These are phyloP conservation scores for Arthrinium puccinioides DNA, from an alignment of 2,329 filamentous ascomycete genomes.

Conservation along the genomic window DNA sequence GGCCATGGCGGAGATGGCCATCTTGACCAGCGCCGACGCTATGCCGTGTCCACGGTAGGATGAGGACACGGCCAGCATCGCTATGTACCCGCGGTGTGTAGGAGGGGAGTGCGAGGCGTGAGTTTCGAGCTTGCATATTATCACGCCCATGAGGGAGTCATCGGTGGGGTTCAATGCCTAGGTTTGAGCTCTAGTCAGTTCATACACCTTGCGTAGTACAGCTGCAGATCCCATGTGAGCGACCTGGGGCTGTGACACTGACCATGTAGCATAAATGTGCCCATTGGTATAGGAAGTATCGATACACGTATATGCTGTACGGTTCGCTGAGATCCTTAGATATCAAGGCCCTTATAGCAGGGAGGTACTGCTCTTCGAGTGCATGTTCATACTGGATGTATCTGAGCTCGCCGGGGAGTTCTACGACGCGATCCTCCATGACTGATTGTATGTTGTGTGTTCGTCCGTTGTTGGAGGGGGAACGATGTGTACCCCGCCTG, in stretches of 20 bases:
- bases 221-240: background rate
- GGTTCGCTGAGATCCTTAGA: slow-evolving; percentile 95
- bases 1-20: slow-evolving; percentile 87
- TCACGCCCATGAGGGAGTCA: slow-evolving; percentile 71
- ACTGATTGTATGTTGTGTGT: background rate
- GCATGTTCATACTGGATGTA: slow-evolving; percentile 58
- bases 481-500: too few species aligned
- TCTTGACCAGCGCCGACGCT: slow-evolving; percentile 79
- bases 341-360: slow-evolving; percentile 85
- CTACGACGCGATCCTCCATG: slow-evolving; percentile 10
- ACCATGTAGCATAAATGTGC: slow-evolving; percentile 96
- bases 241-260: slow-evolving; percentile 12
- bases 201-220: background rate
- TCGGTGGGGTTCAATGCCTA: slow-evolving; percentile 56
- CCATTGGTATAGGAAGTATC: slow-evolving; percentile 98
- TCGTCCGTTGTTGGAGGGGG: too few species aligned
- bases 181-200: too few species aligned
- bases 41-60: slow-evolving; percentile 78
- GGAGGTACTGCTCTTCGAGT: slow-evolving; percentile 60
- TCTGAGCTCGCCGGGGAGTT: slow-evolving; percentile 39
- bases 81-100: slow-evolving; percentile 84
- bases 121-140: slow-evolving; percentile 89
- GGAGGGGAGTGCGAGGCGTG: slow-evolving; percentile 74
- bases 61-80: slow-evolving; percentile 90
- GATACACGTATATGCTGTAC: slow-evolving; percentile 98